These are phyloP conservation scores for Wickerhamiella parazyma DNA, from an alignment of 805 yeast genomes.

Conservation along the genomic window DNA sequence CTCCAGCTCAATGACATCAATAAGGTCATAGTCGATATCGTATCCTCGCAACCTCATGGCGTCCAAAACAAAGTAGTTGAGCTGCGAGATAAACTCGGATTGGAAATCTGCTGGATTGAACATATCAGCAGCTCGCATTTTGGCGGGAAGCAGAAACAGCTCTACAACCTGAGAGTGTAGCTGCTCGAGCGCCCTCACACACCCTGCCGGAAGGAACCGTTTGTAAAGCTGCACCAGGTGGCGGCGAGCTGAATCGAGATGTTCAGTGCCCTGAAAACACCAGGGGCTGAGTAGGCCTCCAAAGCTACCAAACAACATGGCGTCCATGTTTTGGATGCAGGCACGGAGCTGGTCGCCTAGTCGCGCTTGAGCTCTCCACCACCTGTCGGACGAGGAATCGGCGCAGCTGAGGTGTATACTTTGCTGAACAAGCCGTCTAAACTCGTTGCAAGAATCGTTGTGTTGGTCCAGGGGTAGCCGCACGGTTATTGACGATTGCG, in stretches of 20 bases:
- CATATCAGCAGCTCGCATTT: slow-evolving; percentile 19
- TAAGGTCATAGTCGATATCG: slow-evolving; percentile 48
- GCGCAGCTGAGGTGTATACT: slow-evolving; percentile 1
- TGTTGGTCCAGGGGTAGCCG: background rate
- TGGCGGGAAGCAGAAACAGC: slow-evolving; percentile 33
- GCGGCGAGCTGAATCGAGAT: background rate
- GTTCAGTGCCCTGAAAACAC: slow-evolving; percentile 12
- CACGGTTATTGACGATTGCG: background rate
- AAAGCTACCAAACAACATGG: background rate
- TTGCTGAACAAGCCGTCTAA: background rate
- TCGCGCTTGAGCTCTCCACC: slow-evolving; percentile 5
- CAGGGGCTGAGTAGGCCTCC: slow-evolving; percentile 20
- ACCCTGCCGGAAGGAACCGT: background rate
- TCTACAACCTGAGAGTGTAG: slow-evolving; percentile 32
- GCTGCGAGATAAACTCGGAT: slow-evolving; percentile 42
- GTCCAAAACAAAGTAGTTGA: slow-evolving; percentile 50
- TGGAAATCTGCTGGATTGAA: slow-evolving; percentile 23
- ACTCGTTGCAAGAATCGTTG: background rate
- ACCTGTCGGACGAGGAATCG: slow-evolving; percentile 1
- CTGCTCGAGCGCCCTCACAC: background rate
- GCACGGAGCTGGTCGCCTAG: background rate
- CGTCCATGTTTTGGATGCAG: background rate
- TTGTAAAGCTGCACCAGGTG: background rate
- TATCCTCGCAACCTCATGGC: slow-evolving; percentile 49
- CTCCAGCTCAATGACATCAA: slow-evolving; percentile 44